Evolutionary conservation across 192 early-diverging fungal genomes (phyloP), one percentile per base, ranked within the genome.

Genomic region (Coemansia sp.): DNA sequence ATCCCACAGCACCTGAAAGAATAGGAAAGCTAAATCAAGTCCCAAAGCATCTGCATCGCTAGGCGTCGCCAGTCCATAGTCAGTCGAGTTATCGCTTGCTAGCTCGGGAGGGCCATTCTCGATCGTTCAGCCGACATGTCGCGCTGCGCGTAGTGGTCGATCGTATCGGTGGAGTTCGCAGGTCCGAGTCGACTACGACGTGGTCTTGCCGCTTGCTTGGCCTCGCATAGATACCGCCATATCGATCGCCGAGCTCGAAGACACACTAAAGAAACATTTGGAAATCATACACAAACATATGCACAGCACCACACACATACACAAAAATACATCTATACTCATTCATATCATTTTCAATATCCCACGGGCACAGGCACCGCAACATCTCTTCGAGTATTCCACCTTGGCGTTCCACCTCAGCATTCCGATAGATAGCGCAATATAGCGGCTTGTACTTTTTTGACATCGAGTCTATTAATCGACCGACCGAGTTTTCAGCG

Each of bases 1-100:
- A 61, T 38, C 55, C 64, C 64, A 66, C 65, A 62, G 13, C n/a
- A 16, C 5, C 47, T 4, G 39, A 66, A 66, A 57, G 31, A 53
- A 11, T 58, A 16, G 55, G 3, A 66, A 66, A 31, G 65, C 47
- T 29, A 36, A 41, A 18, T 16, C 49, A 31, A n/a, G 20, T 34
- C 57, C 34, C 15, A 4, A 5, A 60, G 15, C n/a, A 27, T 55
- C 53, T n/a, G 15, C 12, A 60, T 60, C 31, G 57, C 57, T 31
- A 24, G 31, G 27, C 13, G 53, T 31, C 53, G 57, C 16, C 31
- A 34, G 31, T 31, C 3, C 13, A 15, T 5, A 36, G 7, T 36
- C 24, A 27, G 24, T 55, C 24, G 53, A 27, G 22, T 13, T 24
- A 27, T 55, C 27, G 53, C 53, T 55, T 3, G 53, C 20, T 20